Conservation (phyloP, 1,284 basidiomycete genomes). For the Heterobasidion occidentale region DNA sequence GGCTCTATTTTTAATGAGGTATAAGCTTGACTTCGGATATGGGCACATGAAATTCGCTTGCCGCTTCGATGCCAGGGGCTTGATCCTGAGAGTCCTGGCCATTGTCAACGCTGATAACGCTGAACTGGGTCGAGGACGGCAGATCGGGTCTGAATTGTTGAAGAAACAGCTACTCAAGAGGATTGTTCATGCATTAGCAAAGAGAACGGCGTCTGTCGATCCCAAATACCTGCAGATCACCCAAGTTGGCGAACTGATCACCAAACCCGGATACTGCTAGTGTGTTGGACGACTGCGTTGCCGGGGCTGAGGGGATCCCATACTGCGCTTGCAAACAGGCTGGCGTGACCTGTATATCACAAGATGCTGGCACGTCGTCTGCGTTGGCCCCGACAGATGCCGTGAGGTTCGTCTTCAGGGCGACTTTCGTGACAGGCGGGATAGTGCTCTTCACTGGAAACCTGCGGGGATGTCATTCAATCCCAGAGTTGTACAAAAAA, state of each 20-base stretch:
- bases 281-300: slow-evolving; percentile 10
- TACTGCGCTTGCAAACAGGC: slow-evolving; percentile 18
- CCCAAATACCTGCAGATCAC: slow-evolving; percentile 7
- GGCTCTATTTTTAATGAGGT: neutral
- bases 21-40: neutral
- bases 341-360: slow-evolving; percentile 11
- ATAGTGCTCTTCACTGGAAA: neutral
- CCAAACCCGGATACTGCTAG: slow-evolving; percentile 18
- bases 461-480: neutral
- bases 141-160: slow-evolving; percentile 14
- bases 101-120: slow-evolving; percentile 18
- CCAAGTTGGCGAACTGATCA: slow-evolving; percentile 15
- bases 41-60: neutral
- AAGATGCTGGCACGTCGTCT: slow-evolving; percentile 1
- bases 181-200: neutral
- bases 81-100: slow-evolving; percentile 17
- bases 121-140: slow-evolving; percentile 12
- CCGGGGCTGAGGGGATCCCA: slow-evolving; percentile 16
- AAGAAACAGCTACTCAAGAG: slow-evolving; percentile 12
- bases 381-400: neutral
- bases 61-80: slow-evolving; percentile 6
- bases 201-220: neutral
- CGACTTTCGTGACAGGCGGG: too few species aligned
- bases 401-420: neutral
- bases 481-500: neutral